Percentiles rank a stretch among this genome's conserved stretches.
Evolutionary conservation across 2,329 filamentous ascomycete species (phyloP).

Genomic region (Ophiostoma fasciatum): DNA sequence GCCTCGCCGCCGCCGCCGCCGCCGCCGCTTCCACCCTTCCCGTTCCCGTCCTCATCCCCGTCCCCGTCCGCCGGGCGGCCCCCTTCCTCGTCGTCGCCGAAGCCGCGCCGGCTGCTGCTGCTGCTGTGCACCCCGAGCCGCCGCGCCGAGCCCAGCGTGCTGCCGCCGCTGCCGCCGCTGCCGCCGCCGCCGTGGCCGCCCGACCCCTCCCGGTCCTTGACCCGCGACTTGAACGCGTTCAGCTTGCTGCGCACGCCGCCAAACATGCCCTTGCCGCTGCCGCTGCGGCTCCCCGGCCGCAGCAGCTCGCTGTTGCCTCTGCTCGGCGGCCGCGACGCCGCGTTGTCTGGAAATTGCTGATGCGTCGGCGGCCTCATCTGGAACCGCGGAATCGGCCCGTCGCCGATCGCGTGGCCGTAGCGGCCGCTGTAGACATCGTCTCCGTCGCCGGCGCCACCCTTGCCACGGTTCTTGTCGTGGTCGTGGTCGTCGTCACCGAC

Average conservation of each 20-base stretch:
- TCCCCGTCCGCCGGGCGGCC: too few relatives aligned
- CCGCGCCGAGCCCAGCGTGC: neutral
- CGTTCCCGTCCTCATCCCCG: too few relatives aligned
- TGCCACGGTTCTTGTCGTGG: neutral
- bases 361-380: slow-evolving; percentile 35
- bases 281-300: slow-evolving; percentile 11
- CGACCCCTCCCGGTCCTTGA: too few relatives aligned
- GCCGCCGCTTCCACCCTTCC: neutral
- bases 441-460: slow-evolving; percentile 4
- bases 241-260: slow-evolving; percentile 14
- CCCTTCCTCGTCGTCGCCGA: too few relatives aligned
- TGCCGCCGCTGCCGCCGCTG: neutral
- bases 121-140: slow-evolving; percentile 1
- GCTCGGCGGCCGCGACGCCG: slow-evolving; percentile 1
- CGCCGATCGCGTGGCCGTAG: too few relatives aligned
- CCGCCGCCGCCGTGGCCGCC: slow-evolving; percentile 1
- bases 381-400: too few relatives aligned
- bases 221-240: slow-evolving; percentile 14
- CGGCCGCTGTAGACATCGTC: too few relatives aligned
- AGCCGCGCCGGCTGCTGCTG: slow-evolving; percentile 3
- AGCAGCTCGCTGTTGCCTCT: slow-evolving; percentile 12
- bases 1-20: neutral
- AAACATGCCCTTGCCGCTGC: neutral
- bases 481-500: neutral
- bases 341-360: slow-evolving; percentile 4